These are phyloP conservation scores for Candida pseudofarinosa DNA, from an alignment of 805 yeast genomes.

Conservation along the genomic window DNA sequence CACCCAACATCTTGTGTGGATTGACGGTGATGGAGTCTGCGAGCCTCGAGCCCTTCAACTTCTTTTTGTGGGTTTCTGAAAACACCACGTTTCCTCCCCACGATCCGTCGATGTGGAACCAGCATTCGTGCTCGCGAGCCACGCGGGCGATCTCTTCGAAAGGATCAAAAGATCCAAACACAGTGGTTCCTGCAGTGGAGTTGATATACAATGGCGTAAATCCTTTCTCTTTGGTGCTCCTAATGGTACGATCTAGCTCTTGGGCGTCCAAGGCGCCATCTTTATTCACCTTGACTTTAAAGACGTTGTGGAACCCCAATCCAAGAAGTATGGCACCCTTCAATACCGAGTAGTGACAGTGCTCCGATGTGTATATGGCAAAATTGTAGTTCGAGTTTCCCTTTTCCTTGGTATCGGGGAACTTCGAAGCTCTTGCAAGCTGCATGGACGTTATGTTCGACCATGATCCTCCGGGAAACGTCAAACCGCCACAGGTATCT, in stretches of 20 bases:
- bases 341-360: slow-evolving; percentile 76
- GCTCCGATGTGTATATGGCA: slow-evolving; percentile 67
- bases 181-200: slow-evolving; percentile 89
- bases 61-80: slow-evolving; percentile 42
- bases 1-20: slow-evolving; percentile 89
- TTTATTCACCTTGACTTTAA: slow-evolving; percentile 55
- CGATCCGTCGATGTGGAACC: slow-evolving; percentile 87
- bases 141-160: slow-evolving; percentile 51
- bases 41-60: slow-evolving; percentile 54
- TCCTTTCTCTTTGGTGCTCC: slow-evolving; percentile 46
- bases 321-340: slow-evolving; percentile 79
- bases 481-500: slow-evolving; percentile 68
- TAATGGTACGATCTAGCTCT: slow-evolving; percentile 45
- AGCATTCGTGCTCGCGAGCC: slow-evolving; percentile 51
- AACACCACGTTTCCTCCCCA: slow-evolving; percentile 89
- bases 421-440: slow-evolving; percentile 61
- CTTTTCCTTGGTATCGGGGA: slow-evolving; percentile 61
- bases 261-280: slow-evolving; percentile 55
- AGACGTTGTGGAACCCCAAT: slow-evolving; percentile 57
- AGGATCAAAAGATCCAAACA: slow-evolving; percentile 78
- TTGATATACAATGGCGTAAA: slow-evolving; percentile 69
- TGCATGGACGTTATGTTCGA: slow-evolving; percentile 77
- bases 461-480: slow-evolving; percentile 87
- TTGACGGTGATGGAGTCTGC: slow-evolving; percentile 78
- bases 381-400: slow-evolving; percentile 56